Evolutionary conservation across 495 filamentous ascomycete genomes (phyloP).

Genomic region (Penicillium steckii): DNA sequence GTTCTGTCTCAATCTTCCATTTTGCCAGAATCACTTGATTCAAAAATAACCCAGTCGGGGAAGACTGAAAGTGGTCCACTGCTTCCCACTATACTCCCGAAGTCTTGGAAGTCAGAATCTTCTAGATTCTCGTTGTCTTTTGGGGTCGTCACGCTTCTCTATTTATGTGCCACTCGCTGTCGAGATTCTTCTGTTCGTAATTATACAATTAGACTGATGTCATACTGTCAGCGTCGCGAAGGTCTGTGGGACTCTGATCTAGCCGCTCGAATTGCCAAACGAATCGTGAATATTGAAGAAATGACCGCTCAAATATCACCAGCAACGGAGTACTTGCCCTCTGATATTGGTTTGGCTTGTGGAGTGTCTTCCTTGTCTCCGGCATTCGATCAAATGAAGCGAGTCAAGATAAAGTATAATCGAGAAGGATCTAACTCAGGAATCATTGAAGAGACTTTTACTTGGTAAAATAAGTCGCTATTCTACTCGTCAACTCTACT

Average conservation of each 20-base stretch:
- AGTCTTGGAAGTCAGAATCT: not conserved
- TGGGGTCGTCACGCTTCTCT: constrained; percentile 22
- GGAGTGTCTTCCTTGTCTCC: constrained; percentile 11
- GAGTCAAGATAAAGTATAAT: constrained; percentile 10
- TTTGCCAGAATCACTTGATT: not conserved
- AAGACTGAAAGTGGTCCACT: not conserved
- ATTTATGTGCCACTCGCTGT: constrained; percentile 19
- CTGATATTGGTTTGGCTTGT: constrained; percentile 8
- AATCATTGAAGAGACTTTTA: constrained; percentile 2
- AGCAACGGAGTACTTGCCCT: constrained; percentile 5
- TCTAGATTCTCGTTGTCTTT: constrained; percentile 18
- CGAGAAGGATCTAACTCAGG: not conserved
- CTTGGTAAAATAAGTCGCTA: not conserved
- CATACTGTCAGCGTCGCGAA: constrained; percentile 37
- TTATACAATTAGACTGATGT: constrained; percentile 16
- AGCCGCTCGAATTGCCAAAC: constrained; percentile 48
- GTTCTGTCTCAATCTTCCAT: not conserved
- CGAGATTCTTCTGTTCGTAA: constrained; percentile 18
- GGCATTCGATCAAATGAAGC: constrained; percentile 1
- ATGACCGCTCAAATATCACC: constrained; percentile 16
- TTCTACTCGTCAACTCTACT: no score
- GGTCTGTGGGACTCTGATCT: constrained; percentile 60
- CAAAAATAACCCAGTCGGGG: not conserved
- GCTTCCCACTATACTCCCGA: constrained; percentile 10
- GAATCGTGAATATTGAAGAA: constrained; percentile 55